A percentile compares a stretch with the other conserved stretches of the same genome.
Conservation (phyloP, 495 filamentous ascomycete genomes). For the Podospora bellae-mahoneyi region DNA sequence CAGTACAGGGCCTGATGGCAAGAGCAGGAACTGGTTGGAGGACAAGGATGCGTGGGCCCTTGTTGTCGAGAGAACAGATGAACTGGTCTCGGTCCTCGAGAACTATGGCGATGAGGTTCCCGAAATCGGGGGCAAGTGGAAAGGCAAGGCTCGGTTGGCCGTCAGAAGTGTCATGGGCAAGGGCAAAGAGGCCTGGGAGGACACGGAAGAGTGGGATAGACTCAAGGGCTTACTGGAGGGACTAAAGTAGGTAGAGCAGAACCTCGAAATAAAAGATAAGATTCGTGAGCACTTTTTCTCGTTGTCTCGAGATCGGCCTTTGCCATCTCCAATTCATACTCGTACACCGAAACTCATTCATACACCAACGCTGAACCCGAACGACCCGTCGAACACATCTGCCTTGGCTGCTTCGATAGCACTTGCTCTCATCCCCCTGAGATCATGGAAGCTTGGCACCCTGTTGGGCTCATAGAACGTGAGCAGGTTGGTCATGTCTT, state of each 20-base stretch:
- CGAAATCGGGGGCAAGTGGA: conserved; percentile 66
- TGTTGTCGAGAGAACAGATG: conserved; percentile 61
- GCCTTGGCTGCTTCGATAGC: conserved; percentile 42
- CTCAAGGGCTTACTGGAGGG: conserved; percentile 60
- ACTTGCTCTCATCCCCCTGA: conserved; percentile 50
- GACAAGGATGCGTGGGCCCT: conserved; percentile 52
- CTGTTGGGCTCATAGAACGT: conserved; percentile 58
- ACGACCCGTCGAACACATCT: conserved; percentile 56
- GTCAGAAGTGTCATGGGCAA: conserved; percentile 76
- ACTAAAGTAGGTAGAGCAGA: conserved; percentile 40
- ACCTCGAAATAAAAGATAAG: no score
- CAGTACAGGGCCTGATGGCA: conserved; percentile 24
- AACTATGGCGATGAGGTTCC: conserved; percentile 53
- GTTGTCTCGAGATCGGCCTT: not conserved
- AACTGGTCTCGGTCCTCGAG: conserved; percentile 64
- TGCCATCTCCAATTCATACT: conserved; percentile 9
- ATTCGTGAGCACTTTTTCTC: no score
- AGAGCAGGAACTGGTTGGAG: conserved; percentile 42
- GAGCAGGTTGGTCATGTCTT: conserved; percentile 77
- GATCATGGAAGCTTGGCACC: conserved; percentile 46
- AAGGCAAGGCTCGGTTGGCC: conserved; percentile 80
- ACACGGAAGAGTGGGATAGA: conserved; percentile 62
- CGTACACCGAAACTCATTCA: conserved; percentile 47
- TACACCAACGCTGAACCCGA: conserved; percentile 55
- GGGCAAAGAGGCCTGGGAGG: conserved; percentile 82